A percentile compares a stretch with the other conserved stretches of the same genome.
Evolutionary conservation across 2,329 filamentous ascomycete species (phyloP).

Genomic region (Diplodia scrobiculata): DNA sequence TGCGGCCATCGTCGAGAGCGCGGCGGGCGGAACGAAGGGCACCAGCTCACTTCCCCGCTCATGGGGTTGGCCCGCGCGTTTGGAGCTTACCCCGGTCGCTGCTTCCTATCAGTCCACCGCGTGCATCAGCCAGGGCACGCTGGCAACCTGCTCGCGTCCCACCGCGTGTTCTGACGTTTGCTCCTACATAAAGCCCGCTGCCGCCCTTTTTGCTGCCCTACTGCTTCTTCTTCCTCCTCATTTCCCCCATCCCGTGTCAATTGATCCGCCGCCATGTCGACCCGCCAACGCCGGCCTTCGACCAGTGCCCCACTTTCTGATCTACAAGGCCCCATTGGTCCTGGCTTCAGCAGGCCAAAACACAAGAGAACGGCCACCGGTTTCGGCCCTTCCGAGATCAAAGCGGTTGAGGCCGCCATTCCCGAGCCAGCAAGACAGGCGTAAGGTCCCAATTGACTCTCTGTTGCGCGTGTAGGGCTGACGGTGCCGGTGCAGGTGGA

Average conservation of each 20-base stretch:
- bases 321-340: constrained; percentile 82
- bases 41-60: constrained; percentile 24
- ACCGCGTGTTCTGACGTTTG: constrained; percentile 10
- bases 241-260: constrained; percentile 12
- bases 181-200: constrained; percentile 21
- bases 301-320: constrained; percentile 81
- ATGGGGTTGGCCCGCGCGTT: constrained; percentile 8
- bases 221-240: neutral
- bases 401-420: constrained; percentile 86
- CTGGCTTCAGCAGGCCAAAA: constrained; percentile 86
- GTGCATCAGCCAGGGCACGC: constrained; percentile 17
- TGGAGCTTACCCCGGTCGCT: constrained; percentile 19
- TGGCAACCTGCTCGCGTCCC: constrained; percentile 23
- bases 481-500: constrained; percentile 53
- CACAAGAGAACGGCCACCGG: constrained; percentile 97
- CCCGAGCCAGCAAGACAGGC: constrained; percentile 84
- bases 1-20: constrained; percentile 9
- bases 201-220: neutral
- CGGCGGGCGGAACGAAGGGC: constrained; percentile 12
- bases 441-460: constrained; percentile 55
- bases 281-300: constrained; percentile 77
- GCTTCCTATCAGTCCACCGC: constrained; percentile 21
- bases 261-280: constrained; percentile 38
- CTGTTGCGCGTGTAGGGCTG: constrained; percentile 17
- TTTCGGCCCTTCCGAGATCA: constrained; percentile 88